These are phyloP conservation scores for Venturia aucupariae DNA, from an alignment of 2,329 filamentous ascomycete species.

Conservation along the genomic window DNA sequence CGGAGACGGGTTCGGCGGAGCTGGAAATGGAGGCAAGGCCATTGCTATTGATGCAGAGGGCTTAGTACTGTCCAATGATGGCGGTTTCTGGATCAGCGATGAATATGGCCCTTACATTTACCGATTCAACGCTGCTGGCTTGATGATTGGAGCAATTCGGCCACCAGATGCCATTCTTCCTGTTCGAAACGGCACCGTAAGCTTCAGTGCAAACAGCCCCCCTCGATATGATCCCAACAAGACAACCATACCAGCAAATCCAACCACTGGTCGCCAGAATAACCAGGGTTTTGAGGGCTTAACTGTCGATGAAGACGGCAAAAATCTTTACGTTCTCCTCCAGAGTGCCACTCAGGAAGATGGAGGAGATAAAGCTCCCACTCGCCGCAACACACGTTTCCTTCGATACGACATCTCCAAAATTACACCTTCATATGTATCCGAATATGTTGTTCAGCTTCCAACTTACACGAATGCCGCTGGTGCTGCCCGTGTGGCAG, in stretches of 20 bases:
- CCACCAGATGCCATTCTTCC: conserved; percentile 58
- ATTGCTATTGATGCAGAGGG: conserved; percentile 59
- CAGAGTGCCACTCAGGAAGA: conserved; percentile 58
- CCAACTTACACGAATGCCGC: conserved; percentile 46
- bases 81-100: conserved; percentile 57
- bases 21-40: conserved; percentile 49
- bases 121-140: conserved; percentile 49
- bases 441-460: conserved; percentile 58
- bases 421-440: conserved; percentile 37
- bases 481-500: conserved; percentile 47
- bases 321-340: conserved; percentile 54
- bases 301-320: conserved; percentile 53
- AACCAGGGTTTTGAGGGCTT: conserved; percentile 70
- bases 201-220: conserved; percentile 56
- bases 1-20: conserved; percentile 58
- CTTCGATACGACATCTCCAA: conserved; percentile 53
- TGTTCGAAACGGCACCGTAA: conserved; percentile 47
- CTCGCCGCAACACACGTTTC: conserved; percentile 50
- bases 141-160: conserved; percentile 53
- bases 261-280: conserved; percentile 55
- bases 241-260: conserved; percentile 45
- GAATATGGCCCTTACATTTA: conserved; percentile 66
- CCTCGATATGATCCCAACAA: conserved; percentile 48
- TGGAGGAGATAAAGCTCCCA: conserved; percentile 25
- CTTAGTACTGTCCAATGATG: conserved; percentile 47